Evolutionary conservation across 108 stramenopile species (phyloP), one percentile per base, ranked within the genome.

Genomic region (Skeletonema grethae): DNA sequence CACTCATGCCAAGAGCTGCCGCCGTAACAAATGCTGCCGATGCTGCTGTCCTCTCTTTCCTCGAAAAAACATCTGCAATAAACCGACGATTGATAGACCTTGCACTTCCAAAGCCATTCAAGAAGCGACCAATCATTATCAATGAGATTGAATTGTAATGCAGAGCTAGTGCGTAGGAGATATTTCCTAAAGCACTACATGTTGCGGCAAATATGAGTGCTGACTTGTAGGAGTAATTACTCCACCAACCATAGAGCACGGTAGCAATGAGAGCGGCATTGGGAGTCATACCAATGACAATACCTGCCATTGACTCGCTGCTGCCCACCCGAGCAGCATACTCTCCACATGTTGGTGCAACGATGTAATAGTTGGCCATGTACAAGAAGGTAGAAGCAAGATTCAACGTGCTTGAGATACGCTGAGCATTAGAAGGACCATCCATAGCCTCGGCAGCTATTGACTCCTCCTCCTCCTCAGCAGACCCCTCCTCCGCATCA

Each of bases 221-320:
- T 24, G 63, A 48, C 70, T 85, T 84, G 82, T 91, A 97, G 46
- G 88, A 88, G 55, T 78, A 77, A 80, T 82, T 93, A 0, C 91
- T 89, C 96, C 96, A 97, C 79, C 78, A 87, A 32, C 73, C 70
- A 66, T 91, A 92, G 41, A 88, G 53, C 7, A 96, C 30, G 1
- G 92, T 87, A 8, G 92, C 85, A 28, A 91, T 36, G 59, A 94
- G 69, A 5, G 96, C 94, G 7, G 93, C 93, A 48, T 87, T 80
- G n/a, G 96, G 90, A 32, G 94, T 97, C 90, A 91, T 91, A 11
- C 94, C 96, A 71, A 97, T 94, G 29, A 95, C 87, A 8, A 95
- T 55, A 10, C 90, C 91, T 7, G 90, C 86, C 28, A 87, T 43
- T 9, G 93, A 73, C 35, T 89, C 80, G 31, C 61, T 39, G 10